These are phyloP conservation scores for Trichoderma lentiforme DNA, from an alignment of 2,329 filamentous ascomycete species.

Conservation along the genomic window DNA sequence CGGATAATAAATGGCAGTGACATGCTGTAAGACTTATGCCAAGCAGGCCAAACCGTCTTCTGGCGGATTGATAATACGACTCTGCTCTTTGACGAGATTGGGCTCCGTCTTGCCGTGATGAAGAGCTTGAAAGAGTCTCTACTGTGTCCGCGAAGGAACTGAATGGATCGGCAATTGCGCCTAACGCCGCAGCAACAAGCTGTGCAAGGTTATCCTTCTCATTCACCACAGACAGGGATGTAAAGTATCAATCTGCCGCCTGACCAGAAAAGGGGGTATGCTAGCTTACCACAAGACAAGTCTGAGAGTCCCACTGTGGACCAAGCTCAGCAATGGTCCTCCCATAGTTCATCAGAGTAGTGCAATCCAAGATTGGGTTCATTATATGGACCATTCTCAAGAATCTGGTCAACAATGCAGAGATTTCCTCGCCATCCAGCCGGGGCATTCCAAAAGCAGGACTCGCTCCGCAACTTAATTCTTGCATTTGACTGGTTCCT, in stretches of 20 bases:
- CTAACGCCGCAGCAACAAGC: neutral
- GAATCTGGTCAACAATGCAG: neutral
- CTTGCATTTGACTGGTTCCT: neutral
- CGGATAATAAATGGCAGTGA: neutral
- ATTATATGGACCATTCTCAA: neutral
- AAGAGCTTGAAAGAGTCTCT: neutral
- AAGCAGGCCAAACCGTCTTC: neutral
- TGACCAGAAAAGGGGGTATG: neutral
- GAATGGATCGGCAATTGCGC: neutral
- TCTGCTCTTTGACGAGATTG: neutral
- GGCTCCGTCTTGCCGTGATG: neutral
- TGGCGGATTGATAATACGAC: neutral
- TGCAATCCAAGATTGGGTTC: neutral
- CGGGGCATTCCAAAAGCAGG: neutral
- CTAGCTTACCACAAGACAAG: neutral
- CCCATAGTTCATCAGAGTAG: neutral
- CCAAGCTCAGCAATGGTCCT: neutral
- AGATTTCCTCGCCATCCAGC: neutral
- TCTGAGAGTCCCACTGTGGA: neutral
- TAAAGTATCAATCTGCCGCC: neutral
- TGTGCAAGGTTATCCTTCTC: neutral
- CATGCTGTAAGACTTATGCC: neutral
- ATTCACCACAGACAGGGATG: neutral
- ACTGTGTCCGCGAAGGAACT: neutral
- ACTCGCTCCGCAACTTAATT: neutral